Conservation (phyloP, 805 yeast species). For the Schwanniomyces pseudopolymorphus region DNA sequence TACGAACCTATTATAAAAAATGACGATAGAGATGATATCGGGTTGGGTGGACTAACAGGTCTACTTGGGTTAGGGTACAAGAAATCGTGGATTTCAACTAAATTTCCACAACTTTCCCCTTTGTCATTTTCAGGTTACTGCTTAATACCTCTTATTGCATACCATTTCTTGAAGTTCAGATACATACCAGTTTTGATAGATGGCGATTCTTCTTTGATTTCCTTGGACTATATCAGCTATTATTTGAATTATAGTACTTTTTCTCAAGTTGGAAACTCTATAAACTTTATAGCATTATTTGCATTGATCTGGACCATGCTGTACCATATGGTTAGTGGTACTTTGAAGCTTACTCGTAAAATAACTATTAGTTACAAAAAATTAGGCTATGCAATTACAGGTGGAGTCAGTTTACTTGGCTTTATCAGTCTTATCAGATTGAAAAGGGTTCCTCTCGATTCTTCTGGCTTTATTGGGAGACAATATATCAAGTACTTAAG, state of each 20-base stretch:
- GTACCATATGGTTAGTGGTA: conserved; percentile 59
- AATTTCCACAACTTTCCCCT: conserved; percentile 52
- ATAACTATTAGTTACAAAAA: conserved; percentile 41
- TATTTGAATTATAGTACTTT: conserved; percentile 17
- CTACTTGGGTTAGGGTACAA: conserved; percentile 55
- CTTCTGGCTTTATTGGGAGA: conserved; percentile 26
- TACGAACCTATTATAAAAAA: conserved; percentile 25
- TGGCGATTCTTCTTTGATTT: conserved; percentile 63
- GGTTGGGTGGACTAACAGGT: conserved; percentile 63
- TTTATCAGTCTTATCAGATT: conserved; percentile 32
- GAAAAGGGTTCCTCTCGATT: conserved; percentile 19
- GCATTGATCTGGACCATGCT: conserved; percentile 36
- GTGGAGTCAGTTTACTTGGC: conserved; percentile 34
- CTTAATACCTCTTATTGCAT: conserved; percentile 41
- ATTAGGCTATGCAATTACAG: conserved; percentile 44
- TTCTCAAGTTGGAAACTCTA: conserved; percentile 16
- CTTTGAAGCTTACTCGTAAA: conserved; percentile 44
- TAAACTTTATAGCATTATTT: conserved; percentile 30
- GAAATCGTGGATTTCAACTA: conserved; percentile 42
- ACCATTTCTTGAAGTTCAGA: conserved; percentile 51
- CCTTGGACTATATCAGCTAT: conserved; percentile 51
- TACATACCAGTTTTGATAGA: conserved; percentile 52
- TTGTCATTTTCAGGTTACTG: conserved; percentile 60
- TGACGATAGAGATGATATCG: conserved; percentile 44
- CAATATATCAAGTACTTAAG: conserved; percentile 27